phyloP scores from a whole-genome alignment of 179 eudicot genomes.

The Monotropa hypopitys region DNA sequence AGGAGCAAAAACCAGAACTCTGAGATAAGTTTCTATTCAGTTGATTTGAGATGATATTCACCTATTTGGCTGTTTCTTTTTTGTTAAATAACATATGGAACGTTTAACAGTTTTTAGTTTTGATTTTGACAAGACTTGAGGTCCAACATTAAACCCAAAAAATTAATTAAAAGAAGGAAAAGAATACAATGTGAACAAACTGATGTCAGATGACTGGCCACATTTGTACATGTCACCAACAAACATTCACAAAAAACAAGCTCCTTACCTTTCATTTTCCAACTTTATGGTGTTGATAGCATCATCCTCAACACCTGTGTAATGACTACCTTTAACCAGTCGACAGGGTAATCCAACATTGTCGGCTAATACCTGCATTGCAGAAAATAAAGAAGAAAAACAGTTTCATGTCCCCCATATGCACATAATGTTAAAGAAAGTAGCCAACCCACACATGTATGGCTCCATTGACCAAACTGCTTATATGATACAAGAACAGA shows the following conservation, averaged over 20 bases:
- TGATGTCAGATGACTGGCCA: not conserved
- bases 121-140: not conserved
- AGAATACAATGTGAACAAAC: not conserved
- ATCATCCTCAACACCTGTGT: constrained; percentile 85
- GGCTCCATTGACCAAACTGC: not conserved
- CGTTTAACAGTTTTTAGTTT: not conserved
- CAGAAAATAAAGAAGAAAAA: constrained; percentile 6
- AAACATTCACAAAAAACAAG: not conserved
- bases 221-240: not conserved
- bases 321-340: constrained; percentile 89
- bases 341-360: constrained; percentile 82
- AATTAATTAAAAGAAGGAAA: too few species aligned
- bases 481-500: not conserved
- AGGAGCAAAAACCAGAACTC: not conserved
- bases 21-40: not conserved
- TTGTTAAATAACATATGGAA: not conserved
- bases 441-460: constrained; percentile 1
- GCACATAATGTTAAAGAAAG: not conserved
- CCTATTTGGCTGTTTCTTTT: not conserved
- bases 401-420: not conserved
- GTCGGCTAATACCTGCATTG: constrained; percentile 75
- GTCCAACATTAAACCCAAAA: not conserved
- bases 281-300: constrained; percentile 82
- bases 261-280: constrained; percentile 56
- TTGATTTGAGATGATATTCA: not conserved